These are phyloP conservation scores for Leishmania amazonensis DNA, from an alignment of 208 protist species.

Conservation along the genomic window DNA sequence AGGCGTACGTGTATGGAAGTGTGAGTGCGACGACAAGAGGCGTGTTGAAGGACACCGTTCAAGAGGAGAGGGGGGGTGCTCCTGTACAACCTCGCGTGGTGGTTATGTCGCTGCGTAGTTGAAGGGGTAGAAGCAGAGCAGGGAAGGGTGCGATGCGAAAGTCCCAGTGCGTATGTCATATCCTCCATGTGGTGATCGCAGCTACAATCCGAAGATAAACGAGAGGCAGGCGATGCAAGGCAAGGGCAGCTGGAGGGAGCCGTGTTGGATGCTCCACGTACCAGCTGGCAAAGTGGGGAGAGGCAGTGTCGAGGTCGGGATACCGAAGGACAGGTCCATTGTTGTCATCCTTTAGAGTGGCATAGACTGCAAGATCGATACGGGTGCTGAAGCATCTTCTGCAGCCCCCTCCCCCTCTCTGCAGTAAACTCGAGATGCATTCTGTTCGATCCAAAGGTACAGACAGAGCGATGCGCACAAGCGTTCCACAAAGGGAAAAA, in stretches of 20 bases:
- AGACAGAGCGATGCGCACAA: not conserved
- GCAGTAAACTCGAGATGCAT: not conserved
- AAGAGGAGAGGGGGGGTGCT: not conserved
- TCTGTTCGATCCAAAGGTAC: not conserved
- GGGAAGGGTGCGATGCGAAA: not conserved
- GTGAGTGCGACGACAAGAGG: not conserved
- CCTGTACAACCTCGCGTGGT: not conserved
- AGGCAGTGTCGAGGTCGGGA: not conserved
- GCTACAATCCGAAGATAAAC: not conserved
- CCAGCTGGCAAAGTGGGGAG: not conserved
- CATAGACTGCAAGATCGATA: not conserved
- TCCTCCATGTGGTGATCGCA: not conserved
- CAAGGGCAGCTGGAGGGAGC: not conserved
- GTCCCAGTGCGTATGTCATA: not conserved
- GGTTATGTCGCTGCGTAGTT: not conserved
- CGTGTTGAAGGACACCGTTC: not conserved
- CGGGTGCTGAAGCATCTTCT: not conserved
- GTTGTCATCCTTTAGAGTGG: not conserved
- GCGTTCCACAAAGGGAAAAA: not conserved
- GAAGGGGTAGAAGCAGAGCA: not conserved
- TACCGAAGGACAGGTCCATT: not conserved
- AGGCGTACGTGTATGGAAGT: constrained; percentile 2
- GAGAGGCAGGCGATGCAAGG: not conserved
- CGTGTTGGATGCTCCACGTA: not conserved
- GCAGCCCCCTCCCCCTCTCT: not conserved